Conservation (phyloP, 768 basidiomycete species). For the Termitomyces sp. region DNA sequence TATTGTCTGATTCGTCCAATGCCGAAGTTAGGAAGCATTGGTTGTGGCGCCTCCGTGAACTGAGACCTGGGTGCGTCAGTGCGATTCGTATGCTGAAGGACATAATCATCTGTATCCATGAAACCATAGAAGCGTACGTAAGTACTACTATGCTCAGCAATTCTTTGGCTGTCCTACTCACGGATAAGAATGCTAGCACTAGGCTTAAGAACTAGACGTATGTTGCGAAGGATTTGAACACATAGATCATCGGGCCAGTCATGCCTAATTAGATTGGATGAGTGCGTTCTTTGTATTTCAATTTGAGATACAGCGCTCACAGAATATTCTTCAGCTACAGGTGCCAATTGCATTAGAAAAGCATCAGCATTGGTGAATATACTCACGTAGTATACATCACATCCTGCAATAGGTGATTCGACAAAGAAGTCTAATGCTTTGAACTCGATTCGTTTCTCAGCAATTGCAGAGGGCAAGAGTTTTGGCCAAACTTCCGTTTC, state of each 20-base stretch:
- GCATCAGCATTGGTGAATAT: background rate
- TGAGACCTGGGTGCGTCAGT: background rate
- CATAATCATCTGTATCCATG: constrained; percentile 26
- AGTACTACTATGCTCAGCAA: constrained; percentile 20
- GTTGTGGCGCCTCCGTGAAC: constrained; percentile 22
- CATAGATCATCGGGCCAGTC: constrained; percentile 35
- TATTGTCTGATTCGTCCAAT: constrained; percentile 35
- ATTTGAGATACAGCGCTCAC: constrained; percentile 14
- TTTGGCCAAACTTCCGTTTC: constrained; percentile 25
- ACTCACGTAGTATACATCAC: constrained; percentile 35
- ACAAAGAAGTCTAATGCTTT: constrained; percentile 32
- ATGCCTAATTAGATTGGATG: constrained; percentile 21
- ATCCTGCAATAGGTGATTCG: constrained; percentile 27
- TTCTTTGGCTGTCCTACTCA: background rate
- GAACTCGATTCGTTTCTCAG: constrained; percentile 29
- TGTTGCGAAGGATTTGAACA: constrained; percentile 27
- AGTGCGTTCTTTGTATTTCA: background rate
- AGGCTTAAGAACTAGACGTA: constrained; percentile 29
- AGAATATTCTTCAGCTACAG: constrained; percentile 28
- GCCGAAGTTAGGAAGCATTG: constrained; percentile 43
- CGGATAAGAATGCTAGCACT: constrained; percentile 16
- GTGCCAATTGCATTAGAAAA: background rate
- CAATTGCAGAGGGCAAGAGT: constrained; percentile 27
- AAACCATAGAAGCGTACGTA: constrained; percentile 9
- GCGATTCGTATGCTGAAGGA: constrained; percentile 21